Evolutionary conservation across 2,329 filamentous ascomycete genomes (phyloP), one percentile per base, ranked within the genome.

Genomic region (Aspergillus arachidicola): DNA sequence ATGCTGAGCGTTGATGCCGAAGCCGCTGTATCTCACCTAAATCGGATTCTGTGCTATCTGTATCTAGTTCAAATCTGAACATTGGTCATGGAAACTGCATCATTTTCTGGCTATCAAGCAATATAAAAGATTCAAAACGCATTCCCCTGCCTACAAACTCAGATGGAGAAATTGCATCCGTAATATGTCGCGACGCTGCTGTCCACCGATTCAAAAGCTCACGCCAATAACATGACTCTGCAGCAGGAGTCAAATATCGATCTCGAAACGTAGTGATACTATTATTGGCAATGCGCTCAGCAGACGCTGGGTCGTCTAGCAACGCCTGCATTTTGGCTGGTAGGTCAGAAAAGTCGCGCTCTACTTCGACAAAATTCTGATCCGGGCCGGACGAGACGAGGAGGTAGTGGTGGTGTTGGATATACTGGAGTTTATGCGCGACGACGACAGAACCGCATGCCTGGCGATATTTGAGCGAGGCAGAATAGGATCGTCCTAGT

Each of bases 311-410:
- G 61, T 83, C 67, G 9, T 64, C 64, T 28, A 80, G 68, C 6
- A 83, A 69, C 5, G 73, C 71, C 4, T 80, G 63, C 59, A 82
- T 76, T 45, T 75, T 79, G 9, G 73, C 67, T 3, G 72, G 65
- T 63, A 87, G 79, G 66, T 89, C 86, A 66, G 84, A 84, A 73
- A 87, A 89, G 71, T 85, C 80, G 16, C 78, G 74, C 59, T 80
- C 73, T 4, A 84, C 82, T 62, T 80, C 75, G 36, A 84, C 77
- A 51, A 77, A 82, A 68, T 84, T 84, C 67, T 84, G 81, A 11
- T 80, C 67, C 3, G 80, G 77, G 0, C 82, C 83, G 12, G 71
- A 71, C 16, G 78, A 65, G 9, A 77, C 71, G 26, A 84, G 70
- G 1, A 84, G 77, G 38, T 80, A 80, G 57, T 82, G 77, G 61